A percentile compares a stretch with the other conserved stretches of the same genome.
phyloP scores from a whole-genome alignment of 139 green algal genomes.

The Pleodorina starrii region DNA sequence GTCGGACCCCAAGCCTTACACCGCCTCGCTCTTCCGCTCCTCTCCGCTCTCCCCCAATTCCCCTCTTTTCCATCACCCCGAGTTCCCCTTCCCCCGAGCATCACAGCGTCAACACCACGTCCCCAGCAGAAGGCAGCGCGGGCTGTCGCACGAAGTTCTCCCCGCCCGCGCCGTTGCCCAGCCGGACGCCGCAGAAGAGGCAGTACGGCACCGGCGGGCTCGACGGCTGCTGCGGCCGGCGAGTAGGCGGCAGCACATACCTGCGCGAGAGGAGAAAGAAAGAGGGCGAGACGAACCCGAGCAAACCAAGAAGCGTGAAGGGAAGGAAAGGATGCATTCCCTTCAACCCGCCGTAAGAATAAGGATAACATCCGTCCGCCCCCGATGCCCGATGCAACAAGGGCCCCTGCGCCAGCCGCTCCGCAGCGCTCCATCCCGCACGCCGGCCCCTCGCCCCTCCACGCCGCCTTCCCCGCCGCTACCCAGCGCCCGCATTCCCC shows the following conservation, averaged over 20 bases:
- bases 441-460: neutral
- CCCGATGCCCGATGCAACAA: neutral
- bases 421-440: neutral
- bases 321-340: neutral
- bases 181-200: conserved; percentile 32
- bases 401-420: neutral
- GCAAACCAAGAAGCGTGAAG: neutral
- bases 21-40: no score
- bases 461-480: no score
- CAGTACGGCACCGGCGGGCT: conserved; percentile 9
- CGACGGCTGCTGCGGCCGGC: neutral
- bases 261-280: neutral
- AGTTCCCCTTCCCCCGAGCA: no score
- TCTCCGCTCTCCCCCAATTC: no score
- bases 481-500: no score
- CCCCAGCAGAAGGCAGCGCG: conserved; percentile 1
- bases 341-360: neutral
- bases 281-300: no score
- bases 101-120: neutral
- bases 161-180: neutral
- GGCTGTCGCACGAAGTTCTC: conserved; percentile 24
- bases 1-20: no score
- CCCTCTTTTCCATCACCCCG: no score
- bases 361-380: neutral
- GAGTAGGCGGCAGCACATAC: neutral